These are phyloP conservation scores for Dryadomyces sulphureus DNA, from an alignment of 2,329 filamentous ascomycete genomes.

Conservation along the genomic window DNA sequence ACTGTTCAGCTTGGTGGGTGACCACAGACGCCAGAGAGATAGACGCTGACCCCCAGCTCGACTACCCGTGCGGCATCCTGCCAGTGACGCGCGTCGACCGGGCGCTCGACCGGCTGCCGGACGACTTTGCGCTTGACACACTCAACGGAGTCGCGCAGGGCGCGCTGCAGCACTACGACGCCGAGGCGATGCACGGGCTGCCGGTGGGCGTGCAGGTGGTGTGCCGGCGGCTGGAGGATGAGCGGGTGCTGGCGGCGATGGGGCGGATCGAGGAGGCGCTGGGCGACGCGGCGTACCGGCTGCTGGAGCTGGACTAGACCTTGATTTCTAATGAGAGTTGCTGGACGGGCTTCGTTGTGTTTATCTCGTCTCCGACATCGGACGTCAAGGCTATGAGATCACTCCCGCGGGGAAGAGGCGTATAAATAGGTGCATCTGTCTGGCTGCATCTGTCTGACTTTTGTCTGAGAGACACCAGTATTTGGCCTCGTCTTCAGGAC, in stretches of 20 bases:
- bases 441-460: background rate
- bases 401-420: too few relatives aligned
- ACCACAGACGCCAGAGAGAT: too few relatives aligned
- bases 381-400: background rate
- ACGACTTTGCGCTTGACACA: constrained; percentile 41
- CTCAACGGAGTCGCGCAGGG: constrained; percentile 70
- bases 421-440: too few relatives aligned
- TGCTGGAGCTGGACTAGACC: constrained; percentile 27
- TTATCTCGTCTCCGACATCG: background rate
- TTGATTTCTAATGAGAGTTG: too few relatives aligned
- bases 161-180: constrained; percentile 77
- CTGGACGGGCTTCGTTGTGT: too few relatives aligned
- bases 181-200: constrained; percentile 68
- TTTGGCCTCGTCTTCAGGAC: background rate
- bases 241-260: constrained; percentile 77
- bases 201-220: constrained; percentile 80
- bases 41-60: too few relatives aligned
- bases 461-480: background rate
- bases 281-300: constrained; percentile 36
- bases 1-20: constrained; percentile 78
- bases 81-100: constrained; percentile 77
- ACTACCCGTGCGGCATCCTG: constrained; percentile 71
- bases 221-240: constrained; percentile 66
- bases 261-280: constrained; percentile 61
- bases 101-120: constrained; percentile 48